Conservation (phyloP, 2,329 filamentous ascomycete species). For the Colletotrichum orbiculare region DNA sequence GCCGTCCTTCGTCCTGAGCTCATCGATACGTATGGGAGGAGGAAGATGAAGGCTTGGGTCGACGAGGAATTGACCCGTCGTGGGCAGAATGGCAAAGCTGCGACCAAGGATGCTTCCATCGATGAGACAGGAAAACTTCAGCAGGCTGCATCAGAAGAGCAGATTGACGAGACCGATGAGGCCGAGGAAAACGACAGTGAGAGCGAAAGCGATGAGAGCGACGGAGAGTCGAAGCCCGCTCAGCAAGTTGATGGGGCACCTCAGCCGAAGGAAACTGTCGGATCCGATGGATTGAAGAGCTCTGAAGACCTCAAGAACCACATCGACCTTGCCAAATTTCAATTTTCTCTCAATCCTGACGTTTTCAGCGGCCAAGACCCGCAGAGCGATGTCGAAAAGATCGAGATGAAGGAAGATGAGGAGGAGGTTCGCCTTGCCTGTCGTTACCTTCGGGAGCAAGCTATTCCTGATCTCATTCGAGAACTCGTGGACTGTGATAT, state of each 20-base stretch:
- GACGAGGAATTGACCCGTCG: slow-evolving; percentile 79
- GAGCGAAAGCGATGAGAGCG: slow-evolving; percentile 50
- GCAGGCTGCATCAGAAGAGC: slow-evolving; percentile 34
- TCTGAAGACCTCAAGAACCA: slow-evolving; percentile 63
- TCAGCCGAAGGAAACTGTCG: slow-evolving; percentile 39
- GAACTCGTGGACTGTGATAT: slow-evolving; percentile 93
- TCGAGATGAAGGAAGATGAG: slow-evolving; percentile 84
- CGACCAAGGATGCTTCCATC: slow-evolving; percentile 44
- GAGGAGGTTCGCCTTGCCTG: slow-evolving; percentile 87
- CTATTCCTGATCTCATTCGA: slow-evolving; percentile 86
- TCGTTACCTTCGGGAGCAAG: slow-evolving; percentile 77
- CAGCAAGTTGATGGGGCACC: slow-evolving; percentile 34
- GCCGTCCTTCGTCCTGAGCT: slow-evolving; percentile 91
- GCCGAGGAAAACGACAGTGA: slow-evolving; percentile 31
- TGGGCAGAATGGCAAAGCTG: slow-evolving; percentile 52
- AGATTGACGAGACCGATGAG: slow-evolving; percentile 43
- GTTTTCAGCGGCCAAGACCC: slow-evolving; percentile 93
- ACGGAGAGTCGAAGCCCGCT: slow-evolving; percentile 49
- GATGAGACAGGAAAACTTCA: slow-evolving; percentile 44
- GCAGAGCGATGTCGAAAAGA: slow-evolving; percentile 90
- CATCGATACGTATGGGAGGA: slow-evolving; percentile 84
- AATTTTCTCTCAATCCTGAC: slow-evolving; percentile 91
- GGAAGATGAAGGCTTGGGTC: slow-evolving; percentile 90
- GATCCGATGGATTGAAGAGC: slow-evolving; percentile 41
- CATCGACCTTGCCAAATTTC: slow-evolving; percentile 88